Evolutionary conservation across 1,284 basidiomycete species (phyloP), one percentile per base, ranked within the genome.

Genomic region (Phenoliferia sp.): DNA sequence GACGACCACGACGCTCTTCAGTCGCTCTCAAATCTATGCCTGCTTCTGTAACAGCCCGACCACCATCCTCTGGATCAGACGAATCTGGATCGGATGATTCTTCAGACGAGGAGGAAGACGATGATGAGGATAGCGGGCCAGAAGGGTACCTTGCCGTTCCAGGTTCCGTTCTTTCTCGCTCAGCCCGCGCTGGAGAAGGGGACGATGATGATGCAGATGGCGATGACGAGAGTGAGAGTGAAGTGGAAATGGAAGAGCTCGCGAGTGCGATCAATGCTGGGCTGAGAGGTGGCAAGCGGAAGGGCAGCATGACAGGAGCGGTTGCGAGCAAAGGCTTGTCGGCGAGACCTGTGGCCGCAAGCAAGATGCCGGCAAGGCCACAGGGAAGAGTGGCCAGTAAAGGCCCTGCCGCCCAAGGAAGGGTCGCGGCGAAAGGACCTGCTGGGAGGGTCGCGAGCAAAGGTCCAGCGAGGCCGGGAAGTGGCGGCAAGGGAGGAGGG

Each of bases 131-230:
- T 22, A 26, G n/a, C 6, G 62, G 54, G 22, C 62, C 62, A 7
- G 62, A 63, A 17, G 62, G 62, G 6, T 63, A 63, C 39, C 55
- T 63, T 39, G 62, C 62, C 34, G 36, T 44, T 16, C 62, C 62
- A 1, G 62, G 62, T 7, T n/a, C 17, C 19, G 61, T 62, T 10
- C 48, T 57, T 2, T 33, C 17, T 33, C 44, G 39, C n/a, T 36
- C 58, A 9, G 59, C 39, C 19, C 19, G 59, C 31, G 39, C 26
- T 29, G 44, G 10, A 16, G 44, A 39, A 19, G 44, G 36, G 17
- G 44, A 48, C 17, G 19, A 48, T 17, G 36, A 31, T 29, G 36
- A 55, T 28, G 52, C n/a, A 26, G 59, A 44, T 28, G 31, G 26
- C 34, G 58, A 59, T 22, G 39, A 34, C 17, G 57, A 36, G 57